Evolutionary conservation across 1,139 yeast genomes (phyloP), one percentile per base, ranked within the genome.

Genomic region (Pichia sp.): DNA sequence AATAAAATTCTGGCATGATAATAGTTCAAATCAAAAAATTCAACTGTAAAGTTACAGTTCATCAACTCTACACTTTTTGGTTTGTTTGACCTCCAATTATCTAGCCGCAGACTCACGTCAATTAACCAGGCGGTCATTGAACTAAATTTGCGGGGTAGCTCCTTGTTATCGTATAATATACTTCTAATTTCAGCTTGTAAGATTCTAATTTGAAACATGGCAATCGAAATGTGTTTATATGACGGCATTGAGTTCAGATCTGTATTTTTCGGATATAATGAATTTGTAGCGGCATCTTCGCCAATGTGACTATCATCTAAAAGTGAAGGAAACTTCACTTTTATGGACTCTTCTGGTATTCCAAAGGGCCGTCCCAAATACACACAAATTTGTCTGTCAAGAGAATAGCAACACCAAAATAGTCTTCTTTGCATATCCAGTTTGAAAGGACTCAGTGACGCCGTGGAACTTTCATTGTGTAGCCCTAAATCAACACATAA

Each of bases 381-480:
- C 47, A 82, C 78, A 58, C 88, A 81, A 9, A 82, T 75, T 56
- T 83, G 90, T 34, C 97, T 65, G 60, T 88, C 97, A 42, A 88
- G 64, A 1, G 90, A 75, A 61, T 87, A 88, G 0, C 92, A 79
- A 59, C 95, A 84, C 97, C 97, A 88, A 55, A 88, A 87, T 36
- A 88, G 64, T 38, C 96, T 66, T 54, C 96, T 71, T 48, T 95
- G 68, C 61, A 82, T 66, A 57, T 88, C 96, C 31, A 75, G 65
- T 0, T 76, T 70, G 53, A 75, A 80, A 0, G 82, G 73, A 53
- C 78, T 79, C 43, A 66, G 56, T 32, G 43, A 38, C 2, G 56
- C 38, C 3, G 40, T 34, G 31, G 50, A 44, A 8, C 34, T 27
- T 28, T 45, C 46, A 35, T 80, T 77, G 60, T 87, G 95, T 5